Conservation (phyloP, 345 rosid genomes). For the Eucalyptus erythrocorys region DNA sequence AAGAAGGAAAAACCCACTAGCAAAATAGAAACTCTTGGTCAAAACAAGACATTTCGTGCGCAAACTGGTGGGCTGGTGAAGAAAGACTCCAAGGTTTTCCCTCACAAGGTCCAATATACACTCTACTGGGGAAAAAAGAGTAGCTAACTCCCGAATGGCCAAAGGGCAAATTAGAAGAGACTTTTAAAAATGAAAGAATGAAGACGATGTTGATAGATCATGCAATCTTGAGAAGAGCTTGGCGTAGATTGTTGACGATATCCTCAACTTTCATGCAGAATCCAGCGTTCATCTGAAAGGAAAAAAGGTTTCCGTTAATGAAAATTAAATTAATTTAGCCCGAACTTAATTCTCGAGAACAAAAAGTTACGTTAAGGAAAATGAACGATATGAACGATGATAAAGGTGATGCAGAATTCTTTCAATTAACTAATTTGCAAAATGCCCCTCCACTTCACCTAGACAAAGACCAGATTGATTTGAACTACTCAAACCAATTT, state of each 20-base stretch:
- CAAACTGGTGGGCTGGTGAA: background rate
- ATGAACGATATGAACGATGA: background rate
- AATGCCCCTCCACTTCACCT: background rate
- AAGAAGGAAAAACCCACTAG: background rate
- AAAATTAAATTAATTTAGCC: background rate
- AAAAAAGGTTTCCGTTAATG: background rate
- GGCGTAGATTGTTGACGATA: slow-evolving; percentile 30
- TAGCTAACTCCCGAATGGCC: background rate
- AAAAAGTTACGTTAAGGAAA: background rate
- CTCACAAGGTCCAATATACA: background rate
- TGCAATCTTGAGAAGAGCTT: slow-evolving; percentile 1
- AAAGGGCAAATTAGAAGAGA: background rate
- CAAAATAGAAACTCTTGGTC: background rate
- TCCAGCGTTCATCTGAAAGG: slow-evolving; percentile 30
- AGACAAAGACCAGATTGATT: background rate
- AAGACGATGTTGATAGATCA: background rate
- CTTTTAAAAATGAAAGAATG: background rate
- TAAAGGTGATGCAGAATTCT: background rate
- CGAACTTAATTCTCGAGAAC: background rate
- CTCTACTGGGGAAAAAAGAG: background rate
- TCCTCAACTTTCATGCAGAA: slow-evolving; percentile 21
- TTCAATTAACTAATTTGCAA: background rate
- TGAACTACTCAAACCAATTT: background rate
- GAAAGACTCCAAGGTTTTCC: background rate
- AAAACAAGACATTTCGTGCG: background rate